Base-by-base conservation (phyloP, 2,329 filamentous ascomycete genomes). In the Penicillium thymicola region DNA sequence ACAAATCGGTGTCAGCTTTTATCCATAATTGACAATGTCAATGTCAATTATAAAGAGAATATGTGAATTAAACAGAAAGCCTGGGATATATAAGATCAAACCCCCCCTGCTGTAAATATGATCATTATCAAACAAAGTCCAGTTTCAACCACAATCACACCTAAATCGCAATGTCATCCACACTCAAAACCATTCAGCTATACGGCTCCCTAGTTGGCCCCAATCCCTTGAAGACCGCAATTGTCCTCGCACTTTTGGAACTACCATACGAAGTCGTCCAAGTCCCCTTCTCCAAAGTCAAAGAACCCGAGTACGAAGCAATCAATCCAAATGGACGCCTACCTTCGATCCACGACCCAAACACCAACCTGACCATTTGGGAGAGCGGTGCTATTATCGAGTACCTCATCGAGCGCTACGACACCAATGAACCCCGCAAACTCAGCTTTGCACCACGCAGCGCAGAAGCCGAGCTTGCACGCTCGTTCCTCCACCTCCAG, bases 401-500 rank as follows among this genome's bases (percentile, higher is more conserved):
- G 57, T 79, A 79, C 56, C 69, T 79, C 2, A 53, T 78, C 28
- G 76, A 79, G 25, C 68, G 60, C 10, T 78, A 81, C 68, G 78
- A 81, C 63, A 73, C 62, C 23, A 65, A 73, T 1, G 60, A 69
- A 27, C 50, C 49, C 8, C 55, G 44, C 40, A 70, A 69, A 45
- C 54, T 80, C 25, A 73, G 69, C 46, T 79, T 75, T 58, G 56
- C 55, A 7, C 49, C 64, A 0, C 65, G 67, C 2, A 68, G 65
- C 5, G 65, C 69, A 3, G 76, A 79, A 32, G 67, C 64, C 48
- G 76, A 73, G 58, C 67, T 71, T 2, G 71, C 73, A 4, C 75
- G 74, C 57, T 76, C 78, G 40, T 81, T 76, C 73, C 71, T 81
- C 5, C 73, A 72, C 62, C 79, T 74, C 66, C 78, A 81, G 65